Conservation (phyloP, 257 asterid species). For the Pogostemon cablin region DNA sequence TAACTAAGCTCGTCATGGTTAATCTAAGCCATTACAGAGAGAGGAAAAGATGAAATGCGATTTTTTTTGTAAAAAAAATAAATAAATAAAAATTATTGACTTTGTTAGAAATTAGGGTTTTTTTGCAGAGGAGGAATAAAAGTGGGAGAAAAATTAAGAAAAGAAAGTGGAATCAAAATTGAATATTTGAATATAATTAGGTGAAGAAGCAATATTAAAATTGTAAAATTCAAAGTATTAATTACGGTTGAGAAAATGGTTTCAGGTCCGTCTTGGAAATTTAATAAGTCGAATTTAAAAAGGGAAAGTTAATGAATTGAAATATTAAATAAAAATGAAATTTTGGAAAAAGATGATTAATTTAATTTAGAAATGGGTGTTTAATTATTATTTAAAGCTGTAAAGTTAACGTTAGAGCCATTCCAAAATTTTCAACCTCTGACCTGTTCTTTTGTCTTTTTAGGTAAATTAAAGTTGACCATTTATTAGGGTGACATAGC, state of each 20-base stretch:
- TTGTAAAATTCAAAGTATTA: slow-evolving; percentile 68
- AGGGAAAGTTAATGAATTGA: slow-evolving; percentile 50
- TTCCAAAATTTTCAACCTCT: slow-evolving; percentile 55
- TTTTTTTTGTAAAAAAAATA: too few species aligned
- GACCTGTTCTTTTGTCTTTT: slow-evolving; percentile 75
- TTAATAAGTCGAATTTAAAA: slow-evolving; percentile 53
- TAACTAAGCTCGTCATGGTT: slow-evolving; percentile 32
- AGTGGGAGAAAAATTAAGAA: slow-evolving; percentile 37
- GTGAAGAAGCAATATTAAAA: slow-evolving; percentile 61
- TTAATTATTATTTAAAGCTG: slow-evolving; percentile 61
- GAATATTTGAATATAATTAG: slow-evolving; percentile 39
- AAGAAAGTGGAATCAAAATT: slow-evolving; percentile 39
- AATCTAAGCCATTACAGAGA: slow-evolving; percentile 52
- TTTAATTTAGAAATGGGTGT: slow-evolving; percentile 36
- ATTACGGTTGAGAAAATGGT: slow-evolving; percentile 82
- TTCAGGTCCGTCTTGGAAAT: slow-evolving; percentile 88
- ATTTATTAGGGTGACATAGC: slow-evolving; percentile 30
- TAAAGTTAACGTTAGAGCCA: slow-evolving; percentile 76
- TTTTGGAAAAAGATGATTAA: slow-evolving; percentile 20
- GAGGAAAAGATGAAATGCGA: slow-evolving; percentile 32
- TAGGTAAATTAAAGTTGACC: slow-evolving; percentile 66
- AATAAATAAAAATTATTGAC: not conserved
- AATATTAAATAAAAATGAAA: slow-evolving; percentile 39
- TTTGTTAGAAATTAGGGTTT: slow-evolving; percentile 60
- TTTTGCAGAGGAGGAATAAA: slow-evolving; percentile 45